A percentile compares a stretch with the other conserved stretches of the same genome.
phyloP scores from a whole-genome alignment of 2,329 filamentous ascomycete species.

The Fusarium mundagurra region DNA sequence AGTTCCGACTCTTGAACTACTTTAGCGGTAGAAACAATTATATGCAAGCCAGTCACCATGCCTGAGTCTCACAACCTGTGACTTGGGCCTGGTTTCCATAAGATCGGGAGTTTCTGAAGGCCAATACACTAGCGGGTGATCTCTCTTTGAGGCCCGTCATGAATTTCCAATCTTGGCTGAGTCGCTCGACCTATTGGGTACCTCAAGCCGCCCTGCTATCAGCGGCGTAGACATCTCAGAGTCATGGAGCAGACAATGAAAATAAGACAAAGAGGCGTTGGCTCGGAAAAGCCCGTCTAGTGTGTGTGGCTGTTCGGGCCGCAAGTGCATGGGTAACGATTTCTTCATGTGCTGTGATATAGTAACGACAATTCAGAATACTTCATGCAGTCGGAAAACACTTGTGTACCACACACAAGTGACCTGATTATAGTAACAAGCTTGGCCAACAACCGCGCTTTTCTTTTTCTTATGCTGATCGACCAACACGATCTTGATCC shows the following conservation, averaged over 20 bases:
- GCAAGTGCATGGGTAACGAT: background rate
- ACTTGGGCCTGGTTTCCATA: background rate
- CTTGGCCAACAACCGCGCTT: constrained; percentile 29
- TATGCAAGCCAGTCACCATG: background rate
- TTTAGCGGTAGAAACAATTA: background rate
- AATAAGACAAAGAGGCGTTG: background rate
- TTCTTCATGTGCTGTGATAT: background rate
- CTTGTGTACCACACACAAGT: constrained; percentile 16
- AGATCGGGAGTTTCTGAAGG: background rate
- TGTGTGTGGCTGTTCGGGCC: background rate
- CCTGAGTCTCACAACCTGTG: background rate
- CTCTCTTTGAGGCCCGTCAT: constrained; percentile 29
- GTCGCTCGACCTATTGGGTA: constrained; percentile 4
- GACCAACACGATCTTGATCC: constrained; percentile 21
- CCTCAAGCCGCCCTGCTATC: background rate
- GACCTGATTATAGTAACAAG: constrained; percentile 15
- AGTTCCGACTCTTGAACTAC: background rate
- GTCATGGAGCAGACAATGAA: background rate
- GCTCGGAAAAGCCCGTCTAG: background rate
- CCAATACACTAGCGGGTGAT: constrained; percentile 8
- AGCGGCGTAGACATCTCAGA: background rate
- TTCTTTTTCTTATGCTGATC: constrained; percentile 18
- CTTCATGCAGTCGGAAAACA: background rate
- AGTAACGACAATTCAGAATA: background rate
- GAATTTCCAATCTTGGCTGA: constrained; percentile 1